A percentile compares a stretch with the other conserved stretches of the same genome.
phyloP scores from a whole-genome alignment of 2,329 filamentous ascomycete genomes.

The Tetracladium maxilliforme region DNA sequence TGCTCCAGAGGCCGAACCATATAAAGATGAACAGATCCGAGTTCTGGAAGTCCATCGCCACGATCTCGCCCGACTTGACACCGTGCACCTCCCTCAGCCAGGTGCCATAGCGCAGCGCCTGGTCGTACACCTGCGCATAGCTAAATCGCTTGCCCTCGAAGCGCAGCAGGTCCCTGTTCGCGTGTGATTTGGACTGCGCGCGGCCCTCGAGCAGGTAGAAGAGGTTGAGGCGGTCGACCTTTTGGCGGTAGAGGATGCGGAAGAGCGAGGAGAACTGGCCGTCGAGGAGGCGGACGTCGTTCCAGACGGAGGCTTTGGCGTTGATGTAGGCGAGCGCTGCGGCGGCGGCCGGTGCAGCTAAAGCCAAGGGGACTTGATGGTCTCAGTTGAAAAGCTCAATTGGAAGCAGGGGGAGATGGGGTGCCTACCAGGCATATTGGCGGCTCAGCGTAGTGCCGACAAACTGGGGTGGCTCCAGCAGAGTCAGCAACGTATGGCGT shows the following conservation, averaged over 20 bases:
- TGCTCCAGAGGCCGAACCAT: constrained; percentile 65
- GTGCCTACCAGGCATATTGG: constrained; percentile 1
- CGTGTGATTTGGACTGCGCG: constrained; percentile 34
- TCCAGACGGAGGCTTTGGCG: constrained; percentile 49
- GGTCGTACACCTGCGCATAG: constrained; percentile 62
- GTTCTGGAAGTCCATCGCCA: constrained; percentile 72
- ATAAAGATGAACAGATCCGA: constrained; percentile 65
- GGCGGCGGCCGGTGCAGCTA: constrained; percentile 44
- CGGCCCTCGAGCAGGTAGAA: constrained; percentile 64
- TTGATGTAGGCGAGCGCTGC: constrained; percentile 67
- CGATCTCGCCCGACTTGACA: constrained; percentile 57
- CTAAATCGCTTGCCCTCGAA: constrained; percentile 58
- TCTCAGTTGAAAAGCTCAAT: no score
- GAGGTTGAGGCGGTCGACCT: constrained; percentile 46
- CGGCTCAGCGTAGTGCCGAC: no score
- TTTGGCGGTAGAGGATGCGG: constrained; percentile 29
- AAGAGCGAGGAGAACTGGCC: constrained; percentile 30
- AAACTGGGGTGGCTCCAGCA: no score
- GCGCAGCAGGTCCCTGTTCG: constrained; percentile 44
- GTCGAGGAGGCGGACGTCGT: constrained; percentile 48
- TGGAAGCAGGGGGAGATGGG: not conserved
- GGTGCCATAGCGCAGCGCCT: constrained; percentile 53
- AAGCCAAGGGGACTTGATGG: constrained; percentile 33
- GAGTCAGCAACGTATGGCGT: no score
- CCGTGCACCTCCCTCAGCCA: constrained; percentile 55